These are phyloP conservation scores for Xanthoceras sorbifolium DNA, from an alignment of 345 rosid species.

Conservation along the genomic window DNA sequence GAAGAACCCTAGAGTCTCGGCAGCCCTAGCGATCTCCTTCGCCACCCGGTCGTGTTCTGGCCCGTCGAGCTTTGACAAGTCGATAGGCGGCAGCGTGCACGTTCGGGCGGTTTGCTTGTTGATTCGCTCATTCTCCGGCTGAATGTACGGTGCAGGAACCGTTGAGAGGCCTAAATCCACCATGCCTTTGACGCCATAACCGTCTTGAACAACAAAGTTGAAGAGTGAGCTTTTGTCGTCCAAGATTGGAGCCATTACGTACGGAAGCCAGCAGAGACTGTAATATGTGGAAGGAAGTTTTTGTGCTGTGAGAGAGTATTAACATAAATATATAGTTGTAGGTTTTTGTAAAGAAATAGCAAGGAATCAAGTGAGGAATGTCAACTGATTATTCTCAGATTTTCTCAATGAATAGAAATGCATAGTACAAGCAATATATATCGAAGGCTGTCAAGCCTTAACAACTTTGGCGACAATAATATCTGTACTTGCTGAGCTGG, in stretches of 20 bases:
- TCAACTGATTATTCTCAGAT: too few species aligned
- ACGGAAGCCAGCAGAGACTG: too few species aligned
- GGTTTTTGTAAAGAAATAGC: too few species aligned
- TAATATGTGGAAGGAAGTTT: neutral
- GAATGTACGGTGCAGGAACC: slow-evolving; percentile 38
- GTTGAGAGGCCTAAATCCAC: slow-evolving; percentile 45
- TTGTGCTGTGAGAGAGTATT: neutral
- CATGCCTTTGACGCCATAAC: slow-evolving; percentile 59
- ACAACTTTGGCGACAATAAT: too few species aligned
- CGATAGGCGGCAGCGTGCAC: slow-evolving; percentile 34
- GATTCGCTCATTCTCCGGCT: slow-evolving; percentile 45
- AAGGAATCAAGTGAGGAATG: too few species aligned
- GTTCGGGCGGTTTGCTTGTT: slow-evolving; percentile 21
- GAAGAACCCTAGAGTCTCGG: slow-evolving; percentile 57
- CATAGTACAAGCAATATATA: too few species aligned
- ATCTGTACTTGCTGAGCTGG: too few species aligned
- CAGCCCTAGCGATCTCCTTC: slow-evolving; percentile 42
- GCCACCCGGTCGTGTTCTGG: slow-evolving; percentile 39
- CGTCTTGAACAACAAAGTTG: slow-evolving; percentile 52
- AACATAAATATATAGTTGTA: too few species aligned
- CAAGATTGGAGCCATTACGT: slow-evolving; percentile 33
- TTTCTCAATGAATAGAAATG: too few species aligned
- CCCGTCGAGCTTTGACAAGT: slow-evolving; percentile 44
- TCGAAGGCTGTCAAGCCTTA: too few species aligned
- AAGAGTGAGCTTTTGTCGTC: slow-evolving; percentile 38